A percentile compares a stretch with the other conserved stretches of the same genome.
phyloP scores from a whole-genome alignment of 148 eudicot genomes.

The Gaultheria prostrata region DNA sequence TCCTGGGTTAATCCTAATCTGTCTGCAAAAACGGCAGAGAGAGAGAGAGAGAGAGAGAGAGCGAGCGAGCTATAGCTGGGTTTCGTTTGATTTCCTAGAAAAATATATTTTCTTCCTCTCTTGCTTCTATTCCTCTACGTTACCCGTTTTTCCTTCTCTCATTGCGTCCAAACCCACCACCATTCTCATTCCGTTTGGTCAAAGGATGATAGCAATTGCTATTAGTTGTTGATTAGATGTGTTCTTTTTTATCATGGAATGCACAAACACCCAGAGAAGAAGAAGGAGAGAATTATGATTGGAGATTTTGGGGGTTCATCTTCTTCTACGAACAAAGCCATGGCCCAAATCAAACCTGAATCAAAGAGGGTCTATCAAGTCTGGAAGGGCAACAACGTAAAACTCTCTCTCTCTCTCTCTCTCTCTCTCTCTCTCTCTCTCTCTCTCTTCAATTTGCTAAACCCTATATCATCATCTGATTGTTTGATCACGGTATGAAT shows the following conservation, averaged over 20 bases:
- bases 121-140: not conserved
- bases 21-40: not conserved
- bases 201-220: not conserved
- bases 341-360: slow-evolving; percentile 26
- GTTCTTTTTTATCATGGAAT: not conserved
- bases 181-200: not conserved
- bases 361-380: slow-evolving; percentile 62
- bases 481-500: slow-evolving; percentile 18
- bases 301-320: not conserved
- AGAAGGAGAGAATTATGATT: not conserved
- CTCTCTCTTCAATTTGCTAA: not conserved
- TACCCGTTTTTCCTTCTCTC: not conserved
- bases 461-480: slow-evolving; percentile 1
- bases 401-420: slow-evolving; percentile 20
- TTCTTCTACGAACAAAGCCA: slow-evolving; percentile 15
- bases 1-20: slow-evolving; percentile 18
- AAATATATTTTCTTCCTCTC: not conserved
- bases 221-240: not conserved
- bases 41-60: not conserved
- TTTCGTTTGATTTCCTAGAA: not conserved
- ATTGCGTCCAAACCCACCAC: not conserved
- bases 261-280: not conserved
- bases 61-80: not conserved
- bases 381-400: slow-evolving; percentile 85
- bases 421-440: not conserved